Percentiles rank a stretch among this genome's conserved stretches.
phyloP scores from a whole-genome alignment of 257 asterid genomes.

The Lycium barbarum region DNA sequence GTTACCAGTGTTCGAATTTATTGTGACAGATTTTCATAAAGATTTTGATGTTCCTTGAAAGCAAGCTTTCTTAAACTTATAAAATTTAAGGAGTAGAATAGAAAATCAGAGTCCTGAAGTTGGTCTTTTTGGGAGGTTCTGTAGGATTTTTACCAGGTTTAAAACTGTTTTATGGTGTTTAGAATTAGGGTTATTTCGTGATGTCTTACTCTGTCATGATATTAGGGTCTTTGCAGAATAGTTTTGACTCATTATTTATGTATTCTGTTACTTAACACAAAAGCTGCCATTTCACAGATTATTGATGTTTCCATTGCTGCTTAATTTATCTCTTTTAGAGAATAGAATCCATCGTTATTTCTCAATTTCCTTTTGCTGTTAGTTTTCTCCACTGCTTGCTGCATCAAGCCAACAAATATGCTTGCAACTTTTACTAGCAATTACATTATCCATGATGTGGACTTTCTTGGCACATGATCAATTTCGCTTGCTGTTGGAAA shows the following conservation, averaged over 20 bases:
- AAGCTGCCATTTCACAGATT: slow-evolving; percentile 16
- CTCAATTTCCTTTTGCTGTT: slow-evolving; percentile 7
- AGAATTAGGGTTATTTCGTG: not conserved
- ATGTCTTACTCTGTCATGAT: not conserved
- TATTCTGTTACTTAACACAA: not conserved
- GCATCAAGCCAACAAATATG: not conserved
- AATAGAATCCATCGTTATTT: not conserved
- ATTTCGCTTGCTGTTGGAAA: slow-evolving; percentile 2
- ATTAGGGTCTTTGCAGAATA: not conserved
- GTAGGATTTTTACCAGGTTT: not conserved
- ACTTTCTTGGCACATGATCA: not conserved
- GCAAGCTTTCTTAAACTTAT: not conserved
- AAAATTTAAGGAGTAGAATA: slow-evolving; percentile 8
- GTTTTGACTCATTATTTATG: slow-evolving; percentile 2
- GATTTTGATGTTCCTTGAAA: slow-evolving; percentile 11
- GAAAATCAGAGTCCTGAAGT: not conserved
- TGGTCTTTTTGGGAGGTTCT: not conserved
- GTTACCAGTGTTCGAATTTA: slow-evolving; percentile 4
- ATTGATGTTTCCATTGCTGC: slow-evolving; percentile 14
- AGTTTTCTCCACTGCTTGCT: not conserved
- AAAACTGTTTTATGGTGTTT: slow-evolving; percentile 16
- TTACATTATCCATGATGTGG: not conserved
- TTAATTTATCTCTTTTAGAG: not conserved
- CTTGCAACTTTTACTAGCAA: slow-evolving; percentile 20
- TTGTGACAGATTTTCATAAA: not conserved